Evolutionary conservation across 2,329 filamentous ascomycete genomes (phyloP).

Genomic region (Diaporthe citrichinensis): DNA sequence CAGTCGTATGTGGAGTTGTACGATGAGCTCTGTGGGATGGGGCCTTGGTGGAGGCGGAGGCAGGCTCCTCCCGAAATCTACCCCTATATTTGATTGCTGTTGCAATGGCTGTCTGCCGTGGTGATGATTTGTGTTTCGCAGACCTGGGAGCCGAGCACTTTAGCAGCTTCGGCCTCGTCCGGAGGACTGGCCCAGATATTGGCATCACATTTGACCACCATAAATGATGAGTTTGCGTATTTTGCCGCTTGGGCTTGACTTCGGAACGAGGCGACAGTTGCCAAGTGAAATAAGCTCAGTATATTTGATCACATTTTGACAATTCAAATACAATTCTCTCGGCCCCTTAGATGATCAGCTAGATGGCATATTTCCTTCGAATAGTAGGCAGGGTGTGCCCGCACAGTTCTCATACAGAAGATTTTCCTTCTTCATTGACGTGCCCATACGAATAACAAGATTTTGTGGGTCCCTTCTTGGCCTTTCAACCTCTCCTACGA

Average conservation of each 20-base stretch:
- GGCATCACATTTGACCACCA: neutral
- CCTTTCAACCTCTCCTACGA: neutral
- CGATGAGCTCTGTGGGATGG: neutral
- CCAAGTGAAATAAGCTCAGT: neutral
- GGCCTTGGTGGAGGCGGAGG: slow-evolving; percentile 3
- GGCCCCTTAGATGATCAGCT: neutral
- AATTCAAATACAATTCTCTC: neutral
- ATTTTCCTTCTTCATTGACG: neutral
- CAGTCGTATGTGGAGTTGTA: neutral
- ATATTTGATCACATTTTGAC: neutral
- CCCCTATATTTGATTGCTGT: neutral
- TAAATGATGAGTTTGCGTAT: neutral
- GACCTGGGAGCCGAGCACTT: neutral
- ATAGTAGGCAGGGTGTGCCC: neutral
- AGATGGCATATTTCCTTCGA: neutral
- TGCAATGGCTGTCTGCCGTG: neutral
- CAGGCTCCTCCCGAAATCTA: neutral
- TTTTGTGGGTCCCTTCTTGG: neutral
- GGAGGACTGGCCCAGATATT: neutral
- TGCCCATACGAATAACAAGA: neutral
- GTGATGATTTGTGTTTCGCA: neutral
- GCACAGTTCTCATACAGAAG: neutral
- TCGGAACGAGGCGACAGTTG: too few relatives aligned
- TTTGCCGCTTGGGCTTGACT: neutral
- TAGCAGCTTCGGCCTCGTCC: neutral